Percentiles rank a stretch among this genome's conserved stretches.
Evolutionary conservation across 2,329 filamentous ascomycete species (phyloP).

Genomic region (Colletotrichum lupini): DNA sequence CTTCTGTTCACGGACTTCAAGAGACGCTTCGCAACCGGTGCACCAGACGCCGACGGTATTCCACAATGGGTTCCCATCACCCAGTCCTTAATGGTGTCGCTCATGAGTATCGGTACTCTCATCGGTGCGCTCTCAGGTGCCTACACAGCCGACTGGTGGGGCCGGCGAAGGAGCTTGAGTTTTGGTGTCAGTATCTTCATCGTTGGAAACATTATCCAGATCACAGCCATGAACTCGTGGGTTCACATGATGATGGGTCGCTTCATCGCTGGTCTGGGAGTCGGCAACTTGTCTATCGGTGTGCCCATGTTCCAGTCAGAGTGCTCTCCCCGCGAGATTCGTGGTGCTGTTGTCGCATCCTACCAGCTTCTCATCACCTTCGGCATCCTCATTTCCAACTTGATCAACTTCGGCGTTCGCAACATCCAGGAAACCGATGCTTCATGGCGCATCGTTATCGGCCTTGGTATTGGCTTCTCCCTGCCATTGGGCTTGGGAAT

Average conservation of each 20-base stretch:
- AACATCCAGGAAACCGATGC: constrained; percentile 51
- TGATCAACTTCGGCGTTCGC: constrained; percentile 64
- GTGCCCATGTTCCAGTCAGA: constrained; percentile 77
- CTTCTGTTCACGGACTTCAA: constrained; percentile 64
- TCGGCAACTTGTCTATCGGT: constrained; percentile 73
- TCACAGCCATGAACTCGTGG: constrained; percentile 68
- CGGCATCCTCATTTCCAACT: constrained; percentile 70
- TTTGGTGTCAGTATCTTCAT: constrained; percentile 68
- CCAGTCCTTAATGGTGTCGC: constrained; percentile 64
- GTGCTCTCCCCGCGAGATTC: constrained; percentile 69
- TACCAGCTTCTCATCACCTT: constrained; percentile 81
- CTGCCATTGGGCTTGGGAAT: constrained; percentile 64
- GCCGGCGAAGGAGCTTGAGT: constrained; percentile 65
- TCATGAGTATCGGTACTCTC: constrained; percentile 66
- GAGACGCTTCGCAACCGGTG: constrained; percentile 63
- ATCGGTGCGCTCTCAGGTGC: constrained; percentile 65
- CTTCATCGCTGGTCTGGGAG: constrained; percentile 74
- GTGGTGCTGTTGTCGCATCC: constrained; percentile 73
- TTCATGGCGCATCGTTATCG: constrained; percentile 73
- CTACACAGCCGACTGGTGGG: constrained; percentile 66
- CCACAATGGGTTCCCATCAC: constrained; percentile 54
- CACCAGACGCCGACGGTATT: constrained; percentile 46
- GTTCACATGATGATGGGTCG: constrained; percentile 74
- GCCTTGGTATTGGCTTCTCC: constrained; percentile 63
- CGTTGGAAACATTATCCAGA: constrained; percentile 74